A percentile compares a stretch with the other conserved stretches of the same genome.
phyloP scores from a whole-genome alignment of 345 rosid species.

The Balakata baccata region DNA sequence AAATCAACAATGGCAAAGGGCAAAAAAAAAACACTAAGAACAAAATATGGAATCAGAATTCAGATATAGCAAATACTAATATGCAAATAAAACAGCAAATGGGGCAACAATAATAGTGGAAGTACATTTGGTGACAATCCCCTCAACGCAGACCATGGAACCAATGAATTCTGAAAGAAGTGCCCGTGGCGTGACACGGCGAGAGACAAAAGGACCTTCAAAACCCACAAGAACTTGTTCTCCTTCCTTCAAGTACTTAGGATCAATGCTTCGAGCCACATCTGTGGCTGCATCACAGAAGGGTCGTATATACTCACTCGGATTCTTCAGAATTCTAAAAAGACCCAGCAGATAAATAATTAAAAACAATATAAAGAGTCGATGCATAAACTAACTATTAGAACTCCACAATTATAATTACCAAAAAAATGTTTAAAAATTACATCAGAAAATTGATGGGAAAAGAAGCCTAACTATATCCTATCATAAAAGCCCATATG shows the following conservation, averaged over 20 bases:
- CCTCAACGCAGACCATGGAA: conserved; percentile 92
- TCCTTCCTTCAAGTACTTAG: conserved; percentile 79
- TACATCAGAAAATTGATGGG: background rate
- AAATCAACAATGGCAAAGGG: background rate
- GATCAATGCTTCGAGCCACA: conserved; percentile 60
- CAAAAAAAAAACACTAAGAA: no score
- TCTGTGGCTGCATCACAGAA: conserved; percentile 93
- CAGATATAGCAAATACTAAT: no score
- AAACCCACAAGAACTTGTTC: conserved; percentile 80
- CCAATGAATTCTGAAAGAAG: conserved; percentile 94
- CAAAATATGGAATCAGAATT: no score
- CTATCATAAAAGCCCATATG: background rate
- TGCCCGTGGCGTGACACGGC: conserved; percentile 85
- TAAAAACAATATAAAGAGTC: background rate
- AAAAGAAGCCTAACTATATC: background rate
- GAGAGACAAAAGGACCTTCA: conserved; percentile 95
- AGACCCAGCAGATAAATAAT: background rate
- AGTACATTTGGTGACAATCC: conserved; percentile 92
- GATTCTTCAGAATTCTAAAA: conserved; percentile 69
- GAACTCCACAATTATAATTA: background rate
- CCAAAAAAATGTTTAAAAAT: background rate
- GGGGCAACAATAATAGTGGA: background rate
- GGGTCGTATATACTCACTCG: conserved; percentile 83
- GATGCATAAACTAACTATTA: background rate
- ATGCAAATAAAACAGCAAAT: background rate